Conservation (phyloP, 768 basidiomycete species). For the Terana coerulea region DNA sequence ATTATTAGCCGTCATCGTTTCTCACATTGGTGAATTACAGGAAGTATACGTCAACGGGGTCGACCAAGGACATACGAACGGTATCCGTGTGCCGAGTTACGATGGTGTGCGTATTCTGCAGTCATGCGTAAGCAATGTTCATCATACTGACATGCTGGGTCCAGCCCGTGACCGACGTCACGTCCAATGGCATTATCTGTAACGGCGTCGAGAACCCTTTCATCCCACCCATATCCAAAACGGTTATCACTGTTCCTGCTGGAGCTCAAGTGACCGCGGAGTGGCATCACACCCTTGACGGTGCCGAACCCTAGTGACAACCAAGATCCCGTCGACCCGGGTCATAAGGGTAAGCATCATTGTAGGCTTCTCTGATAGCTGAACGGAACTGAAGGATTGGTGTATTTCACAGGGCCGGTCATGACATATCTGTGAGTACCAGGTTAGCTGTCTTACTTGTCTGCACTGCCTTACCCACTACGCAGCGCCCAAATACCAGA, state of each 20-base stretch:
- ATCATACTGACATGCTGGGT: not conserved
- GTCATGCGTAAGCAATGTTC: not conserved
- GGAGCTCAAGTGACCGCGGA: conserved; percentile 52
- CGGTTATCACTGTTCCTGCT: conserved; percentile 36
- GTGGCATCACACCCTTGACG: conserved; percentile 12
- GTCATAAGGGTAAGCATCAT: conserved; percentile 41
- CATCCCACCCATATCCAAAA: conserved; percentile 12
- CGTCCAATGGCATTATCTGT: conserved; percentile 52
- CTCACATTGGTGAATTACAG: too few species aligned
- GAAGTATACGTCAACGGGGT: conserved; percentile 52
- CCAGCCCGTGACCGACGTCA: conserved; percentile 57
- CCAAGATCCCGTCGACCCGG: conserved; percentile 43
- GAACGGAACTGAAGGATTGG: too few species aligned
- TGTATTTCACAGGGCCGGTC: conserved; percentile 31
- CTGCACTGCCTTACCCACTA: too few species aligned
- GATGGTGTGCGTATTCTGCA: conserved; percentile 37
- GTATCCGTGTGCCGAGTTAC: conserved; percentile 45
- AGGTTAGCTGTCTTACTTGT: conserved; percentile 10
- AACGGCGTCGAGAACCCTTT: conserved; percentile 39
- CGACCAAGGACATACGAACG: conserved; percentile 40
- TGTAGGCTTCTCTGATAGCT: not conserved
- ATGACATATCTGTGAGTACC: conserved; percentile 48
- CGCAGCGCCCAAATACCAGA: conserved; percentile 42
- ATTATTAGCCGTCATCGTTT: not conserved
- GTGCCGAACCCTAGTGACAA: conserved; percentile 34